These are phyloP conservation scores for Vigna angularis DNA, from an alignment of 306 rosid genomes.

Conservation along the genomic window DNA sequence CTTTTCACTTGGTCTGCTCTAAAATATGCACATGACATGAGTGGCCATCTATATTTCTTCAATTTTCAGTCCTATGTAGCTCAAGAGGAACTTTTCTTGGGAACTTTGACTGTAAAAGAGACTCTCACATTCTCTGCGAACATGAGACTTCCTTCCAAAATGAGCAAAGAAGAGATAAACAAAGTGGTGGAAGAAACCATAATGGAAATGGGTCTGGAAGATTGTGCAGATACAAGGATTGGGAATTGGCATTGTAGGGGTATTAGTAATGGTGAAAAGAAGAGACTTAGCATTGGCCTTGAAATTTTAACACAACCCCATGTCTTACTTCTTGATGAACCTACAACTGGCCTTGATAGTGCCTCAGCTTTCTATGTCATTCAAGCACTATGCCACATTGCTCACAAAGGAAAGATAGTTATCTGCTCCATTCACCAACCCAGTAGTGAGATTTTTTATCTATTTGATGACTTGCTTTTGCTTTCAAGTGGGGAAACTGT, in stretches of 20 bases:
- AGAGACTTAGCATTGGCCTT: conserved; percentile 75
- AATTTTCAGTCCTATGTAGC: conserved; percentile 74
- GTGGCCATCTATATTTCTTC: background rate
- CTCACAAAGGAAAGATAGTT: conserved; percentile 66
- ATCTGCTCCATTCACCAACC: conserved; percentile 81
- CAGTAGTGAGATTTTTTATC: conserved; percentile 65
- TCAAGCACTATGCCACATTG: conserved; percentile 65
- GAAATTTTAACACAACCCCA: conserved; percentile 71
- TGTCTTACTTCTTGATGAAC: conserved; percentile 81
- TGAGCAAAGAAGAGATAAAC: conserved; percentile 60
- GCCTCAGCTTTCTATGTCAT: conserved; percentile 78
- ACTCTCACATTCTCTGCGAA: conserved; percentile 68
- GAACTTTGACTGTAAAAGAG: conserved; percentile 78
- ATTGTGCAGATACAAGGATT: conserved; percentile 67
- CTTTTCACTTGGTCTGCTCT: background rate
- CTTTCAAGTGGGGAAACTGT: conserved; percentile 73
- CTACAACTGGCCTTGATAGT: conserved; percentile 86
- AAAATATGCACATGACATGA: no score
- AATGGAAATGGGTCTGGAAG: conserved; percentile 75
- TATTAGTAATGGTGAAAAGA: conserved; percentile 83
- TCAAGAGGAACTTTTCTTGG: conserved; percentile 72
- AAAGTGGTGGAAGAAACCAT: conserved; percentile 59
- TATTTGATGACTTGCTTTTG: conserved; percentile 73
- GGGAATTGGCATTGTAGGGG: conserved; percentile 85
- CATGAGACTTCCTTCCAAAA: conserved; percentile 67